Conservation (phyloP, 2,329 filamentous ascomycete species). For the Pezicula carpinea region DNA sequence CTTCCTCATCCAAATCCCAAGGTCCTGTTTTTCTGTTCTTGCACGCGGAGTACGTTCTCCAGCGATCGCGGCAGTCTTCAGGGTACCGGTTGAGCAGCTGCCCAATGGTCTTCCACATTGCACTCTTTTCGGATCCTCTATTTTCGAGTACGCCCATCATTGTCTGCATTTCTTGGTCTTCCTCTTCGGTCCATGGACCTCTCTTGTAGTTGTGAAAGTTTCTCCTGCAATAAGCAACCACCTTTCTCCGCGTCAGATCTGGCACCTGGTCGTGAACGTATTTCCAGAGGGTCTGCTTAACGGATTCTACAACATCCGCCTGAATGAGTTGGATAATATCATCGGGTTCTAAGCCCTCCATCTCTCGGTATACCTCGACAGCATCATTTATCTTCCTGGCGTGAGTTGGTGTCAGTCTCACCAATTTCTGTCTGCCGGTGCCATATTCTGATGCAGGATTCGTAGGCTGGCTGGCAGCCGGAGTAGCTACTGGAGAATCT, state of each 20-base stretch:
- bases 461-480: too few relatives aligned
- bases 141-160: constrained; percentile 34
- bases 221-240: constrained; percentile 54
- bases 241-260: constrained; percentile 45
- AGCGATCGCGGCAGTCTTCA: constrained; percentile 65
- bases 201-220: constrained; percentile 63
- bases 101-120: constrained; percentile 59
- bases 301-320: constrained; percentile 18
- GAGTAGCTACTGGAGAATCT: too few relatives aligned
- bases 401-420: too few relatives aligned
- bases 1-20: constrained; percentile 51
- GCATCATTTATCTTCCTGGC: neutral
- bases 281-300: constrained; percentile 46
- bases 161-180: constrained; percentile 49
- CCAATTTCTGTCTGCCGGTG: too few relatives aligned
- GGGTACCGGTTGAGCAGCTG: constrained; percentile 58
- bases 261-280: constrained; percentile 43
- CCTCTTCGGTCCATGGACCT: constrained; percentile 52
- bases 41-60: constrained; percentile 62
- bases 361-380: constrained; percentile 33
- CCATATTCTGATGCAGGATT: too few relatives aligned
- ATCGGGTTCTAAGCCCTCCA: constrained; percentile 37
- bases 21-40: constrained; percentile 41
- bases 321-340: constrained; percentile 45
- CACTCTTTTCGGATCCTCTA: constrained; percentile 29